These are phyloP conservation scores for Venturia nashicola DNA, from an alignment of 2,329 filamentous ascomycete genomes.

Conservation along the genomic window DNA sequence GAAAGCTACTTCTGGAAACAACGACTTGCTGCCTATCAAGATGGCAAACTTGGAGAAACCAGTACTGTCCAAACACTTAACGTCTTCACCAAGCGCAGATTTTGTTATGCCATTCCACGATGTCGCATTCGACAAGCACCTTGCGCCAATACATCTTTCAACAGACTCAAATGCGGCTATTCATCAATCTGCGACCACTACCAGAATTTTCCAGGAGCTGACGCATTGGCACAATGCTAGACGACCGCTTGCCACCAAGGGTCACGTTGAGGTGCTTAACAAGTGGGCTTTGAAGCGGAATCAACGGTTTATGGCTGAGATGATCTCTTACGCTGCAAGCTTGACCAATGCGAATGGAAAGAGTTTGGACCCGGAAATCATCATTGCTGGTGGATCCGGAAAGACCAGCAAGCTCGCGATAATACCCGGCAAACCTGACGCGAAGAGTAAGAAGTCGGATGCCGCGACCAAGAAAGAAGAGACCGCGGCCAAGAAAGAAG, in stretches of 20 bases:
- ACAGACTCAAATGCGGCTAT: slow-evolving; percentile 21
- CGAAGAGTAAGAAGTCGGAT: slow-evolving; percentile 5
- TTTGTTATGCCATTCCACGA: slow-evolving; percentile 35
- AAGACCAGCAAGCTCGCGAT: slow-evolving; percentile 12
- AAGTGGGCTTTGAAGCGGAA: slow-evolving; percentile 25
- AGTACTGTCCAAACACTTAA: neutral
- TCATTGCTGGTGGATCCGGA: slow-evolving; percentile 35
- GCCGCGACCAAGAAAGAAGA: neutral
- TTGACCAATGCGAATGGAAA: slow-evolving; percentile 54
- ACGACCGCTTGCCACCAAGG: slow-evolving; percentile 33
- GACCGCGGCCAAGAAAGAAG: neutral
- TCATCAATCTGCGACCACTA: slow-evolving; percentile 19
- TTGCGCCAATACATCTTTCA: slow-evolving; percentile 30
- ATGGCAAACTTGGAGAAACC: neutral
- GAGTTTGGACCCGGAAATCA: slow-evolving; percentile 49
- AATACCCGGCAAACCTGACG: slow-evolving; percentile 1
- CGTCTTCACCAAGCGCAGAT: neutral
- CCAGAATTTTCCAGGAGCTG: slow-evolving; percentile 34
- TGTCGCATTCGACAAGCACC: slow-evolving; percentile 34
- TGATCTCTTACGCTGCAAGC: slow-evolving; percentile 56
- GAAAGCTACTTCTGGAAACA: neutral
- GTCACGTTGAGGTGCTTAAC: slow-evolving; percentile 16
- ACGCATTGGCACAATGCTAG: slow-evolving; percentile 53
- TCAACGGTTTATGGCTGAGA: slow-evolving; percentile 56
- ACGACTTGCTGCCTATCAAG: neutral